Percentiles rank a stretch among this genome's conserved stretches.
Evolutionary conservation across 352 stramenopile species (phyloP).

Genomic region (Pythium vanterpoolii): DNA sequence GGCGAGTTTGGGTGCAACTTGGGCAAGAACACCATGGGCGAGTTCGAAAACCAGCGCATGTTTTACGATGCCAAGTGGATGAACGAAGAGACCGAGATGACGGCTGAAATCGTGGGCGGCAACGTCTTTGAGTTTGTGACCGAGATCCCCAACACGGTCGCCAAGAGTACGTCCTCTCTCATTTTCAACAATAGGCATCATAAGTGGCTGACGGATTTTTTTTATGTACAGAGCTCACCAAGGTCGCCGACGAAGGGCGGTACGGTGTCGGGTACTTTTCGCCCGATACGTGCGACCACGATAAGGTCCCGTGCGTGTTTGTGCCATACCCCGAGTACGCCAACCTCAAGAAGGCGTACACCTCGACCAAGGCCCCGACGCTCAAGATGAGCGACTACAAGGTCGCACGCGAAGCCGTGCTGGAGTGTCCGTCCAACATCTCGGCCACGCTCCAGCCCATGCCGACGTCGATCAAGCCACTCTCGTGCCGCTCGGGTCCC

Average conservation of each 20-base stretch:
- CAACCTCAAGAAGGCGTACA: constrained; percentile 47
- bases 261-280: constrained; percentile 65
- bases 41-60: constrained; percentile 60
- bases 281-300: constrained; percentile 54
- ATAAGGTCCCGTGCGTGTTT: constrained; percentile 45
- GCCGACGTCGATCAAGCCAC: constrained; percentile 24
- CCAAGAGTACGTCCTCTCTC: constrained; percentile 18
- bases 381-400: constrained; percentile 37
- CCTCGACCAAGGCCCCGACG: constrained; percentile 41
- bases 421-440: constrained; percentile 32
- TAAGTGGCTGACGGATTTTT: background rate
- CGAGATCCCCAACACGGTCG: constrained; percentile 41
- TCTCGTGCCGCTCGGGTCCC: constrained; percentile 24
- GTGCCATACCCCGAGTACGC: constrained; percentile 54
- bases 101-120: constrained; percentile 52
- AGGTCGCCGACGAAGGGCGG: constrained; percentile 42
- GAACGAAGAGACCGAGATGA: constrained; percentile 72
- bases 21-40: constrained; percentile 58
- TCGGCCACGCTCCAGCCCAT: constrained; percentile 24
- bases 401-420: constrained; percentile 22
- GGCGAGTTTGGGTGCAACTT: constrained; percentile 76
- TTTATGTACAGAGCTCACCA: constrained; percentile 32
- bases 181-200: background rate
- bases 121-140: constrained; percentile 76
- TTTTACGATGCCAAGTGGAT: constrained; percentile 34